Evolutionary conservation across 169 alveolate species (phyloP), one percentile per base, ranked within the genome.

Genomic region (Blepharisma undulans): DNA sequence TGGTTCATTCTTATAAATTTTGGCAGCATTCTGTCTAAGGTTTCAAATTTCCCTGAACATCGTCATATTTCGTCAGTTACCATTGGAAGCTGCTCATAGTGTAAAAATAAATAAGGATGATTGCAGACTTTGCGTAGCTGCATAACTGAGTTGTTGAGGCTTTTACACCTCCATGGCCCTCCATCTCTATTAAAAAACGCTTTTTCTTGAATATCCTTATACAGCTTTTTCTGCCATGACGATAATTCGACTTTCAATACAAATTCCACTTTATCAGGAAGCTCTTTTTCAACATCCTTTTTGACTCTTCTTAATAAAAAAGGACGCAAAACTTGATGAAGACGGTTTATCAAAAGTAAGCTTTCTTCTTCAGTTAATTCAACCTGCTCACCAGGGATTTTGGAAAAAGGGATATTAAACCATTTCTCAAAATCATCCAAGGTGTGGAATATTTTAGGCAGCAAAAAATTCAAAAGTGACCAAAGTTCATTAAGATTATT

Each of bases 41-140:
- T 92, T 91, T 98, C 99, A 85, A 98, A 98, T 92, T 98, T 98
- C 22, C 99, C 99, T 87, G 98, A 94, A 21, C 97, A 97, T 93
- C 98, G 97, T 93, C 94, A 95, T 19, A 98, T 97, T 92, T 98
- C 97, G 36, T 97, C 98, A 29, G 85, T 76, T 5, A 34, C 59
- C 25, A 29, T 21, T 27, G 29, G 29, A 22, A 88, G n/a, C 6
- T 76, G 22, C 12, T 88, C 87, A 76, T 22, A 27, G 79, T 97
- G 97, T 59, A 97, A 94, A 91, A 98, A 98, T 33, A 97, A 96
- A 94, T 97, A 98, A 25, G 99, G 99, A 94, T 98, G 99, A 89
- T 98, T 98, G 74, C 98, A 98, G 30, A 97, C 96, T 93, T 98
- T 98, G 90, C 99, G 96, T 60, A 98, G 95, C 93, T 98, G 98